Conservation (phyloP, 2,329 filamentous ascomycete species). For the Fusarium palustre region DNA sequence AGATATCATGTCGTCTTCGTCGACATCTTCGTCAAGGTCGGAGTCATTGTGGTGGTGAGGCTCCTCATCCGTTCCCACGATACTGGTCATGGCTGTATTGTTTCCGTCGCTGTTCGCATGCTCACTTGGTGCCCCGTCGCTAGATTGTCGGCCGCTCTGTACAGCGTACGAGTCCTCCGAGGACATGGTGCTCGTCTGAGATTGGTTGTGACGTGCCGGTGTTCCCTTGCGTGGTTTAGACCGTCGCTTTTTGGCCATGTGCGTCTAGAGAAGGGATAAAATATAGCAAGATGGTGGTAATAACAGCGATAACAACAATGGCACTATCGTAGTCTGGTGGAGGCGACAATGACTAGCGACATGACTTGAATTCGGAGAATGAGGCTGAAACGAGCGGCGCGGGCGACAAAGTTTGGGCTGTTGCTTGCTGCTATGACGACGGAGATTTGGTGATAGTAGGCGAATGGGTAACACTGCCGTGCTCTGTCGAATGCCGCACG, state of each 20-base stretch:
- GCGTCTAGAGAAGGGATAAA: slow-evolving; percentile 25
- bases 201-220: slow-evolving; percentile 40
- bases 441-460: neutral
- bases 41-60: slow-evolving; percentile 44
- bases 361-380: slow-evolving; percentile 38
- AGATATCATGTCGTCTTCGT: slow-evolving; percentile 56
- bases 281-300: neutral
- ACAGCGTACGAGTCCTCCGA: slow-evolving; percentile 49
- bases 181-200: slow-evolving; percentile 49
- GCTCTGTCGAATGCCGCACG: neutral
- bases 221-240: slow-evolving; percentile 47
- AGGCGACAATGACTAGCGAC: slow-evolving; percentile 32
- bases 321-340: slow-evolving; percentile 40
- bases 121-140: slow-evolving; percentile 51
- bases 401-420: slow-evolving; percentile 21
- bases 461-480: neutral
- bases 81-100: slow-evolving; percentile 55
- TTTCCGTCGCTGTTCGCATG: slow-evolving; percentile 50
- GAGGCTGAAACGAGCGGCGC: slow-evolving; percentile 35
- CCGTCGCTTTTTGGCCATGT: slow-evolving; percentile 54
- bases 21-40: slow-evolving; percentile 45
- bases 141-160: slow-evolving; percentile 50
- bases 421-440: slow-evolving; percentile 14
- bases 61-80: slow-evolving; percentile 52
- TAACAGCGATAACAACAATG: neutral